Evolutionary conservation across 208 protist species (phyloP), one percentile per base, ranked within the genome.

Genomic region (Trypanosoma congolense): DNA sequence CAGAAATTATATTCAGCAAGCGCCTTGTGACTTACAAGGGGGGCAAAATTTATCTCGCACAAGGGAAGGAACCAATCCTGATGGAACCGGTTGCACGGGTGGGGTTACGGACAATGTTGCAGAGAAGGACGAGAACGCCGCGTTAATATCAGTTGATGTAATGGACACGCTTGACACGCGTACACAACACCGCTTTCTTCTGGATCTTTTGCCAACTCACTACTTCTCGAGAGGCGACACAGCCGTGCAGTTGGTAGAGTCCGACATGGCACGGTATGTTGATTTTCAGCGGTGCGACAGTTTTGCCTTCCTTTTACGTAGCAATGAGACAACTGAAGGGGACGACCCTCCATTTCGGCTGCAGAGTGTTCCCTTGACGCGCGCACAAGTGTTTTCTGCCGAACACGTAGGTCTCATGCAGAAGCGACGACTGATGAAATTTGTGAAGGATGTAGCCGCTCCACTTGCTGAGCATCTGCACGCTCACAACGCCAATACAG

Each of bases 381-480:
- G 89, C 8, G 57, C 73, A 14, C 78, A 76, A 29, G 73, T 98
- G 46, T 97, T 97, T 61, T 51, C 61, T 14, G 82, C 44, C 38
- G 60, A 44, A 12, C 18, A 70, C 8, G 26, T 98, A 14, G 45
- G 43, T 9, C 68, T 88, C n/a, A 52, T 92, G 16, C 88, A 96
- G 51, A 98, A 96, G 81, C 81, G 88, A 5, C 79, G 88, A 8
- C 52, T 98, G 28, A 96, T 97, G 81, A 78, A 87, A 41, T 95
- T 97, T 49, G 73, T 96, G 25, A 91, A 91, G 61, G 82, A 82
- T 54, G 65, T 90, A 8, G 80, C 87, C 56, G 70, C 81, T 0
- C 36, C 56, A 6, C 52, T 94, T 16, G 87, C 70, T 24, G 87
- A 94, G 72, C 65, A 77, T 33, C 58, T 83, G n/a, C 87, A 94